Conservation (phyloP, 1,139 yeast genomes). For the Pichia sp. region DNA sequence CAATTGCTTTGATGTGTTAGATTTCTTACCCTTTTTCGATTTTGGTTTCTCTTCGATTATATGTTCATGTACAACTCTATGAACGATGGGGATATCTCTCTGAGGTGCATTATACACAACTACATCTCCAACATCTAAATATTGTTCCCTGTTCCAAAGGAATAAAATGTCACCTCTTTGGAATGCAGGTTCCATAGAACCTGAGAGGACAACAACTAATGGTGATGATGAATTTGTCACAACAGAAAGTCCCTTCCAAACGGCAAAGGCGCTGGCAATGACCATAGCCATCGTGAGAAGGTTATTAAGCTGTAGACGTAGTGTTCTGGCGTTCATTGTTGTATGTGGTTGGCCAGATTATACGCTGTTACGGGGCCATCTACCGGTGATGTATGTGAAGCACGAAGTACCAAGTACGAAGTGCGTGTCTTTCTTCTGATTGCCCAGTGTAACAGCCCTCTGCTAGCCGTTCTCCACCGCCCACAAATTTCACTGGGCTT, state of each 20-base stretch:
- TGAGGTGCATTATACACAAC: slow-evolving; percentile 89
- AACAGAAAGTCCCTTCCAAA: slow-evolving; percentile 81
- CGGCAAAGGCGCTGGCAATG: slow-evolving; percentile 81
- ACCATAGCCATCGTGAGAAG: slow-evolving; percentile 68
- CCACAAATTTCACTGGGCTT: no score
- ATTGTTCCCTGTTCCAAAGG: slow-evolving; percentile 75
- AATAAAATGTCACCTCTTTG: slow-evolving; percentile 94
- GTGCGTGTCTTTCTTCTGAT: no score
- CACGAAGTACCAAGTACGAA: no score
- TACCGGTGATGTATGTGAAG: no score
- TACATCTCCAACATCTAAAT: slow-evolving; percentile 80
- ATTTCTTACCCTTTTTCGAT: slow-evolving; percentile 11
- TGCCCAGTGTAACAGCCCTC: no score
- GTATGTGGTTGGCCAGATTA: no score
- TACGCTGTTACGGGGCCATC: no score
- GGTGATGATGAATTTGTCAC: slow-evolving; percentile 86
- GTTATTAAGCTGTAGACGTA: slow-evolving; percentile 29
- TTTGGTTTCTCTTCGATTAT: slow-evolving; percentile 17
- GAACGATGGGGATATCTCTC: slow-evolving; percentile 88
- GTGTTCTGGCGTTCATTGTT: slow-evolving; percentile 23
- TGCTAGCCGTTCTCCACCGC: no score
- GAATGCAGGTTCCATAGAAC: slow-evolving; percentile 99
- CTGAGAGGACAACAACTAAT: slow-evolving; percentile 91
- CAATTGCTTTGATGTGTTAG: slow-evolving; percentile 8
- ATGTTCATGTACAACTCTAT: slow-evolving; percentile 85